Evolutionary conservation across 495 filamentous ascomycete genomes (phyloP), one percentile per base, ranked within the genome.

Genomic region (Aspergillus cavernicola): DNA sequence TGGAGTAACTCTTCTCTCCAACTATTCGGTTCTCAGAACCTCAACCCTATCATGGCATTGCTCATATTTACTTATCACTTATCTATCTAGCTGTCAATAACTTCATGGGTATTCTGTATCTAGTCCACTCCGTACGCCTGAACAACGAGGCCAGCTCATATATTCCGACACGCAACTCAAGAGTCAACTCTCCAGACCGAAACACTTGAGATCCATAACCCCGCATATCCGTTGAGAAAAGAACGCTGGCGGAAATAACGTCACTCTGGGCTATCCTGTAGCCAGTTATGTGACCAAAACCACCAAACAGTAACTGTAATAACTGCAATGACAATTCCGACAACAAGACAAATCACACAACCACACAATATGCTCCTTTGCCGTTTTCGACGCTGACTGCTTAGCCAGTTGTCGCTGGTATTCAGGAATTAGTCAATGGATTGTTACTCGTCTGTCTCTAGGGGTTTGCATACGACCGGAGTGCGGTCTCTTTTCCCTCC

Each of bases 231-330:
- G n/a, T n/a, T n/a, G n/a, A n/a, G n/a, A n/a, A n/a, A n/a, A n/a
- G n/a, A n/a, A n/a, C n/a, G n/a, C n/a, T n/a, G n/a, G n/a, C n/a
- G n/a, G n/a, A n/a, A n/a, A n/a, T n/a, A n/a, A n/a, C n/a, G n/a
- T n/a, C n/a, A n/a, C n/a, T n/a, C n/a, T n/a, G n/a, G n/a, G n/a
- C n/a, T 16, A 5, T 59, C 52, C 20, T 59, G 61, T 19, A 73
- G 42, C 73, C 73, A 76, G 39, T 71, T 61, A 52, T 74, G 71
- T 36, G 67, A 62, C 22, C 56, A 61, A 8, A 76, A 58, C 64
- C 69, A 74, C 69, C 67, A 72, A 7, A 76, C 38, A 12, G 53
- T 56, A 6, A 74, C 53, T 11, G 67, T 63, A 3, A 62, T 59
- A 13, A 58, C 67, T 3, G 57, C 60, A 3, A 67, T 50, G 11